These are phyloP conservation scores for Pythium apleroticum DNA, from an alignment of 352 stramenopile species.

Conservation along the genomic window DNA sequence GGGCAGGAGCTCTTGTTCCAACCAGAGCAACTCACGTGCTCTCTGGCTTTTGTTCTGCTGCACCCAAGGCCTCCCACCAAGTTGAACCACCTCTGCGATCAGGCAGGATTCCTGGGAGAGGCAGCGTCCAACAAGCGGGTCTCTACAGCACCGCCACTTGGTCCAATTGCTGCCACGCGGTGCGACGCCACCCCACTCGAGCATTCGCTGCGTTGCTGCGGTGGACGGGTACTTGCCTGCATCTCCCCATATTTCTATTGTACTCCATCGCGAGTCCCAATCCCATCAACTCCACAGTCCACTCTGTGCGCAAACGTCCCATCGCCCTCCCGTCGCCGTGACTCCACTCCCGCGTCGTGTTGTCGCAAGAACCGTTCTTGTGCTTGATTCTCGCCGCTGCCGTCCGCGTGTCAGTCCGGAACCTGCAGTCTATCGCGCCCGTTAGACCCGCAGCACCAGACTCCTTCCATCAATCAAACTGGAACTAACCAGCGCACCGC, in stretches of 20 bases:
- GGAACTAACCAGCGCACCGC: slow-evolving; percentile 17
- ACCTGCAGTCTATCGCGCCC: slow-evolving; percentile 14
- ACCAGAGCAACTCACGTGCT: slow-evolving; percentile 2
- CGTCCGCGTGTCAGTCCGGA: slow-evolving; percentile 22
- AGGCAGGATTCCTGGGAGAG: slow-evolving; percentile 11
- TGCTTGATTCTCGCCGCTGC: background rate
- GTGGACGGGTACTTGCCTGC: background rate
- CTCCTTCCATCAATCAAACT: slow-evolving; percentile 10
- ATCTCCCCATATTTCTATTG: background rate
- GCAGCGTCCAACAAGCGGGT: background rate
- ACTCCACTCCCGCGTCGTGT: background rate
- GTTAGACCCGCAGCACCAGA: slow-evolving; percentile 3
- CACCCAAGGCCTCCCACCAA: slow-evolving; percentile 3
- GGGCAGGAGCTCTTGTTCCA: slow-evolving; percentile 14
- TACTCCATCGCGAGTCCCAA: slow-evolving; percentile 3
- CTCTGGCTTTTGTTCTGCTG: slow-evolving; percentile 17
- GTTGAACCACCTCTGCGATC: slow-evolving; percentile 7
- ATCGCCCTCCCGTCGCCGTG: background rate
- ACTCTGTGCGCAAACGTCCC: background rate
- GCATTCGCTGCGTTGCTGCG: background rate
- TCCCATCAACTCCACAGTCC: background rate
- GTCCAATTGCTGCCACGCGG: background rate
- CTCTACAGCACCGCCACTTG: background rate
- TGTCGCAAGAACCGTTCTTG: slow-evolving; percentile 1
- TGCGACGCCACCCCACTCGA: background rate